Evolutionary conservation across 495 filamentous ascomycete species (phyloP), one percentile per base, ranked within the genome.

Genomic region (Penicillium parvum): DNA sequence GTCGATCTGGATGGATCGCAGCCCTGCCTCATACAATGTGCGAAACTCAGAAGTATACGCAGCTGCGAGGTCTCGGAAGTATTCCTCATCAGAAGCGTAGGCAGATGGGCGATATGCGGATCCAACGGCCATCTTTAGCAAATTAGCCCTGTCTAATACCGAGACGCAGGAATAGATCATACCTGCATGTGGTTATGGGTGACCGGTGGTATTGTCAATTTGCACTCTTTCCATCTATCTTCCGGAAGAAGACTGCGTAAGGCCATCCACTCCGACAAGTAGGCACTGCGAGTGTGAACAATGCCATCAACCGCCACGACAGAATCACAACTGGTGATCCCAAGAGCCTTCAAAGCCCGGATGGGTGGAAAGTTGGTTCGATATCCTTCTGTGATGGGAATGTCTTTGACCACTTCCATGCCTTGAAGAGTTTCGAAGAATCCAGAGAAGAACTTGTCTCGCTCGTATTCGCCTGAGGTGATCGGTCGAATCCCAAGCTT

Each of bases 401-500:
- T 43, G n/a, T 21, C 45, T 5, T 48, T 21, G 20, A 35, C 14
- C 3, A 52, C 38, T 27, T 53, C 19, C 26, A 53, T 42, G 9
- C 53, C 53, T 0, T 41, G 11, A 10, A 52, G 45, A 5, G 32
- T 29, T 20, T 57, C 49, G 25, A 60, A 60, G 27, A 57, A 54
- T 9, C 49, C 49, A 0, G 47, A 48, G 26, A 51, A 60, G 37
- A 54, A 58, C 12, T 47, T 43, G 29, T 40, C 30, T 7, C 57
- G 53, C n/a, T 45, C 44, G 37, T 52, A 61, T 40, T 61, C 57
- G 7, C 57, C 45, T 7, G 47, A 47, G 12, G 45, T 54, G 11
- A 58, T 48, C 8, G 51, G 49, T 3, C 47, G 47, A 4, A 61
- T 38, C 2, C 43, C 36, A 11, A 47, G 44, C 5, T 47, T 38